phyloP scores from a whole-genome alignment of 768 basidiomycete genomes.

The Tylopilus subfusipes region DNA sequence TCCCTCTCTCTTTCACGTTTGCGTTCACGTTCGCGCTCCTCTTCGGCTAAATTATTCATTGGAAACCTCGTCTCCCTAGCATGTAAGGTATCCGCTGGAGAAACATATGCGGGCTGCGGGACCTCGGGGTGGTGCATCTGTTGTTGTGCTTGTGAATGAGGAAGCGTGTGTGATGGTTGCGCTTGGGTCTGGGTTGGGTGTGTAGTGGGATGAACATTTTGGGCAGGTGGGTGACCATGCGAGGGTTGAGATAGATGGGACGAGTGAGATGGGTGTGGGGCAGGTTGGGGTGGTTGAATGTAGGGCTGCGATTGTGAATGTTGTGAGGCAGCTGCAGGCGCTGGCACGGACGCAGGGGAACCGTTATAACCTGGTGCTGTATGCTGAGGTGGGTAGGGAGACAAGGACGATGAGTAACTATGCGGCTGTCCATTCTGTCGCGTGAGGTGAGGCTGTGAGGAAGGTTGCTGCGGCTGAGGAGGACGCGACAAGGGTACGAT shows the following conservation, averaged over 20 bases:
- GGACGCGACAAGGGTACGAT: slow-evolving; percentile 20
- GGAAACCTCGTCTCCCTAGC: slow-evolving; percentile 20
- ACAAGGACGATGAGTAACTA: slow-evolving; percentile 13
- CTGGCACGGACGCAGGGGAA: slow-evolving; percentile 17
- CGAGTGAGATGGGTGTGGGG: slow-evolving; percentile 10
- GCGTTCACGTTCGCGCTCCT: slow-evolving; percentile 22
- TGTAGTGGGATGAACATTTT: slow-evolving; percentile 6
- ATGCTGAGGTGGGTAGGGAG: slow-evolving; percentile 16
- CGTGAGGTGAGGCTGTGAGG: slow-evolving; percentile 18
- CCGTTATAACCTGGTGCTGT: slow-evolving; percentile 10
- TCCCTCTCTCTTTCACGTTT: slow-evolving; percentile 22
- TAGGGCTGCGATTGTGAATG: slow-evolving; percentile 31
- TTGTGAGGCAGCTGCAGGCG: slow-evolving; percentile 2
- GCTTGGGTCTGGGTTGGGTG: slow-evolving; percentile 21
- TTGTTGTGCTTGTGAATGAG: slow-evolving; percentile 26
- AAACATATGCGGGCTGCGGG: slow-evolving; percentile 23
- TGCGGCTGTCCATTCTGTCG: slow-evolving; percentile 20
- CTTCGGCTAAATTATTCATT: slow-evolving; percentile 7
- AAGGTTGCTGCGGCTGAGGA: slow-evolving; percentile 4
- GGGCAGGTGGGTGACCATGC: slow-evolving; percentile 19
- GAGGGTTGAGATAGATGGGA: slow-evolving; percentile 14
- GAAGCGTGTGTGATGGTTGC: slow-evolving; percentile 26
- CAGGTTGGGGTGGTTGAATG: slow-evolving; percentile 7
- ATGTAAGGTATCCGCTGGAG: slow-evolving; percentile 30
- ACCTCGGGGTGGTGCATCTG: slow-evolving; percentile 25